Conservation (phyloP, 1,139 yeast species). For the Pichia sp. region DNA sequence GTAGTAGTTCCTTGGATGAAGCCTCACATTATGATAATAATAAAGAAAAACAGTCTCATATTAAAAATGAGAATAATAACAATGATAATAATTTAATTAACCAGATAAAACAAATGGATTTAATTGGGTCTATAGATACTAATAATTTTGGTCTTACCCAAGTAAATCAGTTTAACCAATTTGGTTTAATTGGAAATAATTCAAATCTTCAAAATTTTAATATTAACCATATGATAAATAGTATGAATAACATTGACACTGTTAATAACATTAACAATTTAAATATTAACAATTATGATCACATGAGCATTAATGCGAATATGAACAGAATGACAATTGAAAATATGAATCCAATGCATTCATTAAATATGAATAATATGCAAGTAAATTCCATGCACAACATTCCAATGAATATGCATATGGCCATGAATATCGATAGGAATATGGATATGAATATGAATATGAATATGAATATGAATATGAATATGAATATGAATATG, state of each 20-base stretch:
- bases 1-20: not conserved
- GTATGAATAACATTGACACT: not conserved
- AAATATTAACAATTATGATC: not conserved
- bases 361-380: conserved; percentile 2
- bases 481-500: not conserved
- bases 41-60: not conserved
- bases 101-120: conserved; percentile 7
- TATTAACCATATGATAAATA: conserved; percentile 4
- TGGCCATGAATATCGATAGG: not conserved
- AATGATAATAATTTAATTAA: conserved; percentile 1
- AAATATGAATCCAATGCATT: not conserved
- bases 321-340: not conserved
- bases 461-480: not conserved
- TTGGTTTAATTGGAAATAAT: not conserved
- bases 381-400: not conserved
- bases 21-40: no score
- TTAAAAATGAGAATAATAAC: not conserved
- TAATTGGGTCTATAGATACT: conserved; percentile 3
- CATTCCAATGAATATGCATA: not conserved
- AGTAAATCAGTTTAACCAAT: conserved; percentile 1
- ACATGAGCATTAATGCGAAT: no score
- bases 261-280: conserved; percentile 2
- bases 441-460: not conserved
- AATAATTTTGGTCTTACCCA: not conserved
- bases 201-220: conserved; percentile 2